Base-by-base conservation (phyloP, 257 asterid genomes). In the Nicotiana undulata region DNA sequence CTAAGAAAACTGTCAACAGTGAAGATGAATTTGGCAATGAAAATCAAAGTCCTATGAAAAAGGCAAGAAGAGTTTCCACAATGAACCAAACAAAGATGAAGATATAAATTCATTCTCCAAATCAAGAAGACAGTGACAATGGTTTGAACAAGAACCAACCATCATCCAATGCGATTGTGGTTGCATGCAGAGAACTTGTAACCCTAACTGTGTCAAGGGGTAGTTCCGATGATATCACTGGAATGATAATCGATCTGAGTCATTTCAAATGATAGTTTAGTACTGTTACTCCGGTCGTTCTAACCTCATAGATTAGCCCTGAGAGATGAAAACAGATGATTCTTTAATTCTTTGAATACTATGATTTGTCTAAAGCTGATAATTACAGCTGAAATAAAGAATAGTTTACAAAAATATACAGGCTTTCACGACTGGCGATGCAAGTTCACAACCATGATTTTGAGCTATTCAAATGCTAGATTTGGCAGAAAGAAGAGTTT, bases 171-270 rank as follows among this genome's bases (percentile, higher is more conserved):
- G 87, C 87, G 53, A 89, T 92, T 72, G 74, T 86, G 74, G 87
- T 86, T 53, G 97, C 93, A 61, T 90, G 95, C 82, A 88, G 90
- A 87, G 90, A 89, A 86, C 98, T 95, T 77, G 92, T 85, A 68
- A 84, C 82, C 53, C 94, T 92, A 77, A 97, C 94, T 34, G 88
- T 88, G 75, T 80, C 70, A 2, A 88, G 98, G 89, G 99, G 96
- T 56, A 88, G 98, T 88, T 85, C 88, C 86, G 97, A 92, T 84
- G 97, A 93, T 80, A 85, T 91, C 70, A 95, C 96, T 2, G 97
- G 90, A 28, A 91, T 92, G 95, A 84, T 95, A 78, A 84, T 93
- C 24, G 93, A 93, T 85, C 81, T 95, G 44, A 85, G 34, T 44
- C 84, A 70, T 53, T 86, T 81, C 55, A 85, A 64, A 80, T 56